Evolutionary conservation across 2,329 filamentous ascomycete species (phyloP).

Genomic region (Zymoseptoria ardabiliae): DNA sequence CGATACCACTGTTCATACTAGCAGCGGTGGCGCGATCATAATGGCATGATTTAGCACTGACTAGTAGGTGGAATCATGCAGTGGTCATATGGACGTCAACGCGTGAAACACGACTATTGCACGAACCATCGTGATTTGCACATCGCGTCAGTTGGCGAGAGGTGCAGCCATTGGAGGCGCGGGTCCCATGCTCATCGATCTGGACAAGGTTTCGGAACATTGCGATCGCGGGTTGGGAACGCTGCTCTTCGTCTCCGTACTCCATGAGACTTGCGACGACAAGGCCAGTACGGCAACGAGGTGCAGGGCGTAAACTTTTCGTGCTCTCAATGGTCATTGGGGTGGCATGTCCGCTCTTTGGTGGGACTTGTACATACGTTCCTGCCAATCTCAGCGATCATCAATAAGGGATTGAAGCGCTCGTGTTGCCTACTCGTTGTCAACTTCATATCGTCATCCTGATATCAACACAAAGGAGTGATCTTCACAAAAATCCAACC

Average conservation of each 20-base stretch:
- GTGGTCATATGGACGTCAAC: constrained; percentile 7
- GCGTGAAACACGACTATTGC: neutral
- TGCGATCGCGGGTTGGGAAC: neutral
- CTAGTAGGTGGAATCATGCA: neutral
- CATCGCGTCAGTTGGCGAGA: neutral
- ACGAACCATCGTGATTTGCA: neutral
- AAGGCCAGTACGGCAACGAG: no score
- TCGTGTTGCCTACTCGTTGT: neutral
- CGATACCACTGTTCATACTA: neutral
- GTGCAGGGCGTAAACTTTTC: no score
- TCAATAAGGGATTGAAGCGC: neutral
- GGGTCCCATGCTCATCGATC: neutral
- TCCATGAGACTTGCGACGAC: no score
- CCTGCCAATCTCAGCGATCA: neutral
- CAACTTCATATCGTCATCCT: neutral
- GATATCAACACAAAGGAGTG: neutral
- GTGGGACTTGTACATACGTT: no score
- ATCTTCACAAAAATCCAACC: neutral
- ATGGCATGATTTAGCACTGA: neutral
- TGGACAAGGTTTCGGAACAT: neutral
- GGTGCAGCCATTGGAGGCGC: neutral
- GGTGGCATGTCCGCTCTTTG: no score
- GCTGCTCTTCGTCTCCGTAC: neutral
- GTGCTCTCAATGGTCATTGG: no score
- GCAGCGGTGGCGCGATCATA: neutral